Base-by-base conservation (phyloP, 2,329 filamentous ascomycete species). In the Penicillium sclerotigenum region DNA sequence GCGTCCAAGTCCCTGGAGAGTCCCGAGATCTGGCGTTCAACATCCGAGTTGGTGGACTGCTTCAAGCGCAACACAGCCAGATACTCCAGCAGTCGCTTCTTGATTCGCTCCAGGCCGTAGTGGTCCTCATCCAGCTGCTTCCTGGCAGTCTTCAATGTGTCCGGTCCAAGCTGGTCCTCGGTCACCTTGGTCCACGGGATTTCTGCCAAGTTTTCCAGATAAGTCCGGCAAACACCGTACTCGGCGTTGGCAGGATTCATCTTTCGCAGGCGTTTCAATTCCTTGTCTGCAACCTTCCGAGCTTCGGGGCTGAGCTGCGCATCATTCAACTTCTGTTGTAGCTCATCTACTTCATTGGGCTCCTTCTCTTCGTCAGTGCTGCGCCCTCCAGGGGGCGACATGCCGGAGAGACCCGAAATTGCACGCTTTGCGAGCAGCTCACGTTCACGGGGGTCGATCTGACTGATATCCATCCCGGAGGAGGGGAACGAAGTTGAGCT, bases 201-300 rank as follows among this genome's bases (percentile, higher is more conserved):
- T 71, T 99, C 94, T 0, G 91, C 84, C 55, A 99, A 77, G 13
- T 91, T 97, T 75, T 99, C 94, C 13, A 99, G 81, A 76, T 97
- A 99, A 47, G 91, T 96, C 61, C 93, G 82, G 63, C 89, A 91
- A 13, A 99, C 93, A 60, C 94, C 90, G 69, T 97, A 97, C 69
- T 99, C 94, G 36, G 95, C 93, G 70, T 97, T 94, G 48, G 90
- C 90, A 0, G 94, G 92, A 68, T 91, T 92, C 90, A 97, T 97
- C 78, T 96, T 96, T 68, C 89, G 89, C 59, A 99, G 77, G 22
- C 94, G 83, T 68, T 90, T 90, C 45, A 99, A 74, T 73, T 99
- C 94, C 51, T 92, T 84, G 56, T 96, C 89, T 1, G 91, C 93
- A n/a, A 95, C 86, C 76, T 94, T 97, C 59, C 87, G 83, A 7